Conservation (phyloP, 208 protist genomes). For the Crithidia expoeki region DNA sequence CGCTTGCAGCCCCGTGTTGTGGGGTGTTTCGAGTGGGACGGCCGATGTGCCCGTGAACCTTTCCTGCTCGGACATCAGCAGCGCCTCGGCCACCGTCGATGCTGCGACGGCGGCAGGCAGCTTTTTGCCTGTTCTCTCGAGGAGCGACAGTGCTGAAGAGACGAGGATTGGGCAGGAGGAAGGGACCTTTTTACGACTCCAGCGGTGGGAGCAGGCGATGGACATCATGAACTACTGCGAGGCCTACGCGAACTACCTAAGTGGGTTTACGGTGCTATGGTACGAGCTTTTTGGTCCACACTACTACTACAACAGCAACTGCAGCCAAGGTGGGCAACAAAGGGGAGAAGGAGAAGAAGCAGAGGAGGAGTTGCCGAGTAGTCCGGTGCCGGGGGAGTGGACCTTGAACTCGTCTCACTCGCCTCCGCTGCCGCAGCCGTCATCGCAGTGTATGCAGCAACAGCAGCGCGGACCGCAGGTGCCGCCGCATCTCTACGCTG, state of each 20-base stretch:
- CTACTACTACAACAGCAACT: conserved; percentile 31
- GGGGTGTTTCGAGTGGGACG: background rate
- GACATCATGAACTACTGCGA: conserved; percentile 43
- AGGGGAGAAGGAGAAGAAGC: background rate
- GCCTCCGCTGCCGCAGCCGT: background rate
- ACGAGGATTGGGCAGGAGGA: background rate
- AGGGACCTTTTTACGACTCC: conserved; percentile 9
- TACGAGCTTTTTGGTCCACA: conserved; percentile 61
- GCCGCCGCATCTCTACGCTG: conserved; percentile 73
- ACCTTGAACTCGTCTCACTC: conserved; percentile 3
- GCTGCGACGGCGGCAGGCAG: background rate
- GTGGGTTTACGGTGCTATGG: conserved; percentile 63
- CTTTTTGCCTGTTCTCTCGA: background rate
- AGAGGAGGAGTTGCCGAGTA: background rate
- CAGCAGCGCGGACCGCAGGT: conserved; percentile 18
- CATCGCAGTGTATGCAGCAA: no score
- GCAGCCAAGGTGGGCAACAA: background rate
- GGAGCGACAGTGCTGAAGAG: background rate
- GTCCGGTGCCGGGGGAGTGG: conserved; percentile 8
- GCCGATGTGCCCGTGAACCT: background rate
- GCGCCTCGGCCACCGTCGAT: background rate
- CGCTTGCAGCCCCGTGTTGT: conserved; percentile 3
- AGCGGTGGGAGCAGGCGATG: conserved; percentile 29
- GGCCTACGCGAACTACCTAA: conserved; percentile 56
- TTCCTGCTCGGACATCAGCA: conserved; percentile 3